Evolutionary conservation across 768 basidiomycete species (phyloP).

Genomic region (Boletus reticulatus): DNA sequence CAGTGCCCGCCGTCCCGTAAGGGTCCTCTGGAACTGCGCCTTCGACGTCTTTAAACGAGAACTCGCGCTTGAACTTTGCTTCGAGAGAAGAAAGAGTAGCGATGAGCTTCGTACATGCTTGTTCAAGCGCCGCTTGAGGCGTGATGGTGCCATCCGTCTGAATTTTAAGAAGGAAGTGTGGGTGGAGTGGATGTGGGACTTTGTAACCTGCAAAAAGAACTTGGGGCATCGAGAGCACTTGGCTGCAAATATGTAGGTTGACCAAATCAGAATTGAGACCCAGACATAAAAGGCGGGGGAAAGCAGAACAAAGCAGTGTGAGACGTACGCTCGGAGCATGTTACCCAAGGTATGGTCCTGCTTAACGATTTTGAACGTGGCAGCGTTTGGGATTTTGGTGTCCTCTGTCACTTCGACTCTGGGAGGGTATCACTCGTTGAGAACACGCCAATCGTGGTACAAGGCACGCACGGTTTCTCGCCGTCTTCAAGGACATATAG

Average conservation of each 20-base stretch:
- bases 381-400: slow-evolving; percentile 96
- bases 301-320: slow-evolving; percentile 6
- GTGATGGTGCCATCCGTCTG: slow-evolving; percentile 90
- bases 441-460: background rate
- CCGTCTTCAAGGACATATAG: slow-evolving; percentile 90
- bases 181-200: slow-evolving; percentile 94
- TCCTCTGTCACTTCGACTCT: slow-evolving; percentile 93
- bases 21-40: slow-evolving; percentile 46
- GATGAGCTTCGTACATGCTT: slow-evolving; percentile 82
- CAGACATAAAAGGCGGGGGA: background rate
- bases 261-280: background rate
- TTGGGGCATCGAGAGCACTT: slow-evolving; percentile 84
- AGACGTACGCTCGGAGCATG: slow-evolving; percentile 88
- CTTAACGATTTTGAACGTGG: slow-evolving; percentile 90
- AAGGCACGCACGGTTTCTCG: slow-evolving; percentile 80
- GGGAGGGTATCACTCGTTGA: slow-evolving; percentile 8
- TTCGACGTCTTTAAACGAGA: slow-evolving; percentile 74
- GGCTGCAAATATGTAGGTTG: slow-evolving; percentile 45
- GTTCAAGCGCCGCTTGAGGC: slow-evolving; percentile 78
- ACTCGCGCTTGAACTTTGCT: slow-evolving; percentile 78
- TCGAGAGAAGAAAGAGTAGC: slow-evolving; percentile 64
- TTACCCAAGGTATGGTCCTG: slow-evolving; percentile 97
- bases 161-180: slow-evolving; percentile 91
- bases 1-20: slow-evolving; percentile 44
- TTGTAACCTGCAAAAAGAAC: slow-evolving; percentile 98